Base-by-base conservation (phyloP, 2,329 filamentous ascomycete species). In the Trichoderma arundinaceum region DNA sequence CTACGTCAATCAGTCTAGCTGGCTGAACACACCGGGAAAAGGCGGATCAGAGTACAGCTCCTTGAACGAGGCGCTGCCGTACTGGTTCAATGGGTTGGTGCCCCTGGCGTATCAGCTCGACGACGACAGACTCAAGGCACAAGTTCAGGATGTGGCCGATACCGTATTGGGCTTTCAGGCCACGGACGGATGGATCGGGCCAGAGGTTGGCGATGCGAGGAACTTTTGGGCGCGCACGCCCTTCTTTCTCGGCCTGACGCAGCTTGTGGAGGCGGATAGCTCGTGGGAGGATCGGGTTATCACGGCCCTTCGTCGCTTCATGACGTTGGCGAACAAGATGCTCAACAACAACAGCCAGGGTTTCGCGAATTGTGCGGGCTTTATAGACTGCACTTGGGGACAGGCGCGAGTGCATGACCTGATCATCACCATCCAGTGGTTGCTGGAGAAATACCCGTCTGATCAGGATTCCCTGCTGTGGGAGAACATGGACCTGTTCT, bases 1-100 rank as follows among this genome's bases (percentile, higher is more conserved):
- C 38, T 84, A 79, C 67, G 83, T 88, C 39, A 77, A 77, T 5
- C 70, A 84, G 58, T 83, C 79, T 4, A 77, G 78, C 12, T 88
- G 84, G 84, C 70, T 78, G 0, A 67, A 68, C 48, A 51, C 49
- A 35, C 66, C 67, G 1, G 70, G 68, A 1, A 65, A 32, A 0
- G 83, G 83, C 1, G 81, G 82, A 3, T 70, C 76, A 17, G 84
- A 87, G 69, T 88, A 88, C 72, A 84, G 81, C 64, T 76, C 74
- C n/a, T 73, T 88, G 7, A 82, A 86, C 69, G 86, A 88, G 75
- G 83, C 79, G 0, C 77, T 83, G 19, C 84, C 86, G 0, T 88
- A 88, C 72, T 88, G 85, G 84, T 84, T 86, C 73, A 88, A 88
- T 69, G 82, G 81, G 2, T 75, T 87, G 1, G 84, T 88, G 0